Evolutionary conservation across 2,329 filamentous ascomycete genomes (phyloP), one percentile per base, ranked within the genome.

Genomic region (Pseudocercospora pini-densiflorae): DNA sequence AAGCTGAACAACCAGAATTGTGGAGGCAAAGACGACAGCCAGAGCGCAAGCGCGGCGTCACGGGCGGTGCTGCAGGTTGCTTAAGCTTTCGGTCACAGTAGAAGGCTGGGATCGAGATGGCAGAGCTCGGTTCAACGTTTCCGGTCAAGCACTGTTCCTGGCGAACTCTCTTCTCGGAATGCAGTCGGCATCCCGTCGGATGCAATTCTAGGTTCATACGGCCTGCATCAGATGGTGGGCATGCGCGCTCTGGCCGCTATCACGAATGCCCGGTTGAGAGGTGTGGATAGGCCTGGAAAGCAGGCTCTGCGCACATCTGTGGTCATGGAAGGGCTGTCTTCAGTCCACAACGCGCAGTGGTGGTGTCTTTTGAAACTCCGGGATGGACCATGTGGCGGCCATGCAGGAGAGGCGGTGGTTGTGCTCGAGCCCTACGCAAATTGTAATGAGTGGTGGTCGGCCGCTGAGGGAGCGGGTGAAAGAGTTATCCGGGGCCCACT

Each of bases 21-120:
- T 43, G 36, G 43, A 21, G 40, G 27, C 51, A 33, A 43, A 19
- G 27, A 33, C 51, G 14, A 31, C 40, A 51, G 36, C 53, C 53
- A 57, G 10, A 36, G 12, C 24, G 45, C 59, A 27, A 47, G 33
- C 7, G 53, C n/a, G 31, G 61, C 55, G 55, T 43, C 10, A 24
- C 61, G 61, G 61, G 61, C 61, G 61, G 61, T 63, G 61, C 61
- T 63, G 61, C 61, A 63, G 51, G 16, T 21, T 55, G 36, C 45
- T 51, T 23, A 55, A 55, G 47, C 60, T 62, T 62, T 45, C 55
- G 29, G 55, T 43, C n/a, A 24, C 23, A 23, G 60, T 12, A 10
- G 43, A 16, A 21, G 49, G 60, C 47, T 43, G 49, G 29, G 47
- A 62, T 62, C 59, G 59, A 53, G 49, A 40, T 63, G 54, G 21